These are phyloP conservation scores for Solanum tarapatanum DNA, from an alignment of 257 asterid genomes.

Conservation along the genomic window DNA sequence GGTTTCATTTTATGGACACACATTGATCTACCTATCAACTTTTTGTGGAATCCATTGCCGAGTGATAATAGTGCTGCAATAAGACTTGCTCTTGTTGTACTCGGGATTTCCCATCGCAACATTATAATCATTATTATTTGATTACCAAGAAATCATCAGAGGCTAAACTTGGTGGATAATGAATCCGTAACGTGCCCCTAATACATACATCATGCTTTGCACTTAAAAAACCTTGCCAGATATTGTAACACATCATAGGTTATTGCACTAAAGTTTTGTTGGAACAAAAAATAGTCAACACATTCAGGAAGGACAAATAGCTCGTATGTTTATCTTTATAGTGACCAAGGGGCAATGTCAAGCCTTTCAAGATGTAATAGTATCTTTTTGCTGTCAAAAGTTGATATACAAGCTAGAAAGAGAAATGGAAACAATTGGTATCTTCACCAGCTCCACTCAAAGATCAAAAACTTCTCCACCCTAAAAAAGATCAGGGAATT, in stretches of 20 bases:
- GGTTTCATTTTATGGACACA: neutral
- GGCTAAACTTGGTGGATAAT: neutral
- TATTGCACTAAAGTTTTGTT: neutral
- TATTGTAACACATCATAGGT: neutral
- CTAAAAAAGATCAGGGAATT: neutral
- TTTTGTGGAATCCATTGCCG: neutral
- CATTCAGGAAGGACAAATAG: neutral
- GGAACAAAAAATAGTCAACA: neutral
- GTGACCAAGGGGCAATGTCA: neutral
- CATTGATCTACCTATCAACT: neutral
- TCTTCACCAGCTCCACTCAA: conserved; percentile 1
- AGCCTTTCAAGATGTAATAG: neutral
- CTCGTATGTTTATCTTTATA: neutral
- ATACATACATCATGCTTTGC: neutral
- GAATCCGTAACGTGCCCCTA: neutral
- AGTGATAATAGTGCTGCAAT: neutral
- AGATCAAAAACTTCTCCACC: conserved; percentile 1
- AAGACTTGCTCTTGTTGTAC: neutral
- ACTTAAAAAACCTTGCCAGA: neutral
- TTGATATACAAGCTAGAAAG: conserved; percentile 1
- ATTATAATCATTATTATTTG: neutral
- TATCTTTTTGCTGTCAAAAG: neutral
- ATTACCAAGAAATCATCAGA: neutral
- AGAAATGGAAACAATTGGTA: neutral
- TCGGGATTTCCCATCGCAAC: neutral